Percentiles rank a stretch among this genome's conserved stretches.
These are phyloP conservation scores for Hirsutella minnesotensis DNA, from an alignment of 2,329 filamentous ascomycete genomes.

Conservation along the genomic window DNA sequence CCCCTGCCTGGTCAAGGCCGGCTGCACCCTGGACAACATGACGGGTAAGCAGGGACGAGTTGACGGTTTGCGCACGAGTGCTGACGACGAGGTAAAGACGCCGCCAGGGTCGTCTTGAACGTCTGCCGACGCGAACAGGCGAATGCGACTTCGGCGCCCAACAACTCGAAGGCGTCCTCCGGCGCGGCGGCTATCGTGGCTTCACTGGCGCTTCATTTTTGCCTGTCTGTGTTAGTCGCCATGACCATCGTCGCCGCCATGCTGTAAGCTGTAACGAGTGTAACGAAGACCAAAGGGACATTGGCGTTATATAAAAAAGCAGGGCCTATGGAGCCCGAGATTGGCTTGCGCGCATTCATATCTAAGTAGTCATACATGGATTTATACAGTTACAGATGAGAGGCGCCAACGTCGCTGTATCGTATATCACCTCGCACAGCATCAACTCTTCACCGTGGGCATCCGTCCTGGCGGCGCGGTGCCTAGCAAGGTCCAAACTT, in stretches of 20 bases:
- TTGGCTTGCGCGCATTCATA: neutral
- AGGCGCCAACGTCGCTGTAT: too few relatives aligned
- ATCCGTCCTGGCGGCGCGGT: too few relatives aligned
- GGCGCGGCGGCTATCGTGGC: too few relatives aligned
- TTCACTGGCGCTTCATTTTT: too few relatives aligned
- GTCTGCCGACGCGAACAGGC: neutral
- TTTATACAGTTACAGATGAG: too few relatives aligned
- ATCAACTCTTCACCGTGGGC: too few relatives aligned
- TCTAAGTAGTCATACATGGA: neutral
- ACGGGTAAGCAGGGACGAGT: slow-evolving; percentile 13
- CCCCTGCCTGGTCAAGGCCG: slow-evolving; percentile 21
- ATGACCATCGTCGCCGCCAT: too few relatives aligned
- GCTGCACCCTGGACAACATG: slow-evolving; percentile 22
- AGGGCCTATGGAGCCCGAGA: neutral
- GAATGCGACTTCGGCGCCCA: neutral
- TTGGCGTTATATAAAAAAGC: too few relatives aligned
- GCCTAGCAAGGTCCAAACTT: slow-evolving; percentile 30
- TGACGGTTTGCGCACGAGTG: neutral
- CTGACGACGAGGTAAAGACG: neutral
- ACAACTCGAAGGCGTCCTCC: neutral
- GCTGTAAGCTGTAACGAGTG: too few relatives aligned
- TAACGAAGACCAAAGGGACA: too few relatives aligned
- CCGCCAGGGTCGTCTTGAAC: slow-evolving; percentile 2
- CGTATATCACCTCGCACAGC: too few relatives aligned
- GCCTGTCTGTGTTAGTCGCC: too few relatives aligned